Evolutionary conservation across 2,329 filamentous ascomycete species (phyloP).

Genomic region (Peltaster fructicola): DNA sequence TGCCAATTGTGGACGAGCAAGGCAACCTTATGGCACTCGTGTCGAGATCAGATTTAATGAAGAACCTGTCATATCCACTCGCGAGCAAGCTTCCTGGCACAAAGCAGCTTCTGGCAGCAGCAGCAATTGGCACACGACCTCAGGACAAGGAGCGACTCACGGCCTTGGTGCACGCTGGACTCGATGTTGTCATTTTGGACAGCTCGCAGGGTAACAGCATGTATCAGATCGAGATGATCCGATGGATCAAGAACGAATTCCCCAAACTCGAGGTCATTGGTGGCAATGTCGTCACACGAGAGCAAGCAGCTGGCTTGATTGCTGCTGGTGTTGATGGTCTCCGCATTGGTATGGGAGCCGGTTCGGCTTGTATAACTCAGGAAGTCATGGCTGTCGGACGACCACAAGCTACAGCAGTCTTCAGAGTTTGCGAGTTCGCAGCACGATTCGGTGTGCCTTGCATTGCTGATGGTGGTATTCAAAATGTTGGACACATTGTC

Average conservation of each 20-base stretch:
- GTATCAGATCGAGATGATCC: slow-evolving; percentile 97
- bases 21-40: slow-evolving; percentile 58
- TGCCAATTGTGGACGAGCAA: slow-evolving; percentile 31
- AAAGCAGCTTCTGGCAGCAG: slow-evolving; percentile 92
- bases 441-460: slow-evolving; percentile 89
- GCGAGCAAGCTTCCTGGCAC: slow-evolving; percentile 92
- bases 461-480: slow-evolving; percentile 93
- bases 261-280: slow-evolving; percentile 85
- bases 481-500: slow-evolving; percentile 97
- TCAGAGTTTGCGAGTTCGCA: slow-evolving; percentile 76
- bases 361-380: slow-evolving; percentile 95
- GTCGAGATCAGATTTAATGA: slow-evolving; percentile 88
- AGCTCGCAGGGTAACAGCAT: slow-evolving; percentile 96
- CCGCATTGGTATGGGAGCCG: slow-evolving; percentile 96
- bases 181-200: slow-evolving; percentile 91
- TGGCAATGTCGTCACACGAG: slow-evolving; percentile 94
- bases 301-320: slow-evolving; percentile 85
- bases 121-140: slow-evolving; percentile 84
- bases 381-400: slow-evolving; percentile 98
- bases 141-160: slow-evolving; percentile 77
- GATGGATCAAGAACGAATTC: slow-evolving; percentile 79
- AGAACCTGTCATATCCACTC: slow-evolving; percentile 93
- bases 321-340: slow-evolving; percentile 89
- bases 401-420: slow-evolving; percentile 85
- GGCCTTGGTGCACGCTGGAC: slow-evolving; percentile 80